Percentiles rank a stretch among this genome's conserved stretches.
Evolutionary conservation across 75 land plant species (phyloP).

Genomic region (Larix kaempferi): DNA sequence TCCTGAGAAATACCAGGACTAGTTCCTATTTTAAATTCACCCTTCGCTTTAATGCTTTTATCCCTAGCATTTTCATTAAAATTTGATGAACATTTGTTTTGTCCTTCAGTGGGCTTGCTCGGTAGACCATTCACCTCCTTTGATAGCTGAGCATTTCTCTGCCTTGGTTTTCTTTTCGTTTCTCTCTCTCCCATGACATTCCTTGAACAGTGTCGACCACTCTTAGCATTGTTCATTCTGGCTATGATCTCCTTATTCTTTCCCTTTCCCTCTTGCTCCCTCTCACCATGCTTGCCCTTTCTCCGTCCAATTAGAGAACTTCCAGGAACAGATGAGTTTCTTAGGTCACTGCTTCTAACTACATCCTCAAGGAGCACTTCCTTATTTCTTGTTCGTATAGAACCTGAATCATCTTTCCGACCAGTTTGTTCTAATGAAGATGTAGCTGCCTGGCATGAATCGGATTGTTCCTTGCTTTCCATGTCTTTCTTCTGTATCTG

Average conservation of each 20-base stretch:
- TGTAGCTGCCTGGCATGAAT: slow-evolving; percentile 3
- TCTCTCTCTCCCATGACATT: slow-evolving; percentile 70
- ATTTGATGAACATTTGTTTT: slow-evolving; percentile 15
- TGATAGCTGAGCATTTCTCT: slow-evolving; percentile 59
- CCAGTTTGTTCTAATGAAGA: slow-evolving; percentile 20
- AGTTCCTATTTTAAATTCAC: neutral
- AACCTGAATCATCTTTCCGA: slow-evolving; percentile 49
- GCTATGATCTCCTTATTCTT: slow-evolving; percentile 31
- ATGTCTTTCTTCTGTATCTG: slow-evolving; percentile 30
- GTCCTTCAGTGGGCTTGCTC: slow-evolving; percentile 34
- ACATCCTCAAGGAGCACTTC: slow-evolving; percentile 60
- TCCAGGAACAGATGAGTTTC: slow-evolving; percentile 44
- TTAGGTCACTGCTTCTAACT: slow-evolving; percentile 26
- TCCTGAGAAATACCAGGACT: slow-evolving; percentile 1
- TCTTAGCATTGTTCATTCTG: slow-evolving; percentile 36
- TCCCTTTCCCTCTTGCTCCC: slow-evolving; percentile 68
- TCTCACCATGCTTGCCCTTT: slow-evolving; percentile 82
- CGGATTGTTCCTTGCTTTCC: slow-evolving; percentile 16
- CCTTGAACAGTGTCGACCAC: slow-evolving; percentile 34
- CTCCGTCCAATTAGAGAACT: slow-evolving; percentile 42
- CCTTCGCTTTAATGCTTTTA: slow-evolving; percentile 7
- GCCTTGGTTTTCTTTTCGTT: slow-evolving; percentile 66
- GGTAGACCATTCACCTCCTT: slow-evolving; percentile 59
- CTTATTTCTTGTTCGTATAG: slow-evolving; percentile 54
- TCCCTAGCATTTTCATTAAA: slow-evolving; percentile 17